These are phyloP conservation scores for Yamadazyma dendronema DNA, from an alignment of 1,139 yeast species.

Conservation along the genomic window DNA sequence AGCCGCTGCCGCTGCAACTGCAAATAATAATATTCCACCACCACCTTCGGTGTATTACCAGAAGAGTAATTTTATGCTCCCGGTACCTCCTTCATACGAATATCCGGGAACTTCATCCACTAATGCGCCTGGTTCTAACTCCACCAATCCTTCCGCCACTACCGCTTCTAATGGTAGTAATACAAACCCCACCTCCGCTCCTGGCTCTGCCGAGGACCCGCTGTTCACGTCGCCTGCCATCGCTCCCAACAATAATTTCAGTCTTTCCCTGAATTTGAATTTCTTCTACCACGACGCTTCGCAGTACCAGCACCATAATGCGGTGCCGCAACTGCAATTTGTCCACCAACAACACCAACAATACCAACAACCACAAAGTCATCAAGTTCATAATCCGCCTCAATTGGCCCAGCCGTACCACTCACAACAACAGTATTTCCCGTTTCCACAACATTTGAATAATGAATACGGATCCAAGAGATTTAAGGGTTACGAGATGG, in stretches of 20 bases:
- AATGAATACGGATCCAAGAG: slow-evolving; percentile 7
- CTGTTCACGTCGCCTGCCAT: slow-evolving; percentile 13
- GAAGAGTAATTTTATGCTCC: slow-evolving; percentile 15
- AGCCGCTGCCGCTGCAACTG: slow-evolving; percentile 1
- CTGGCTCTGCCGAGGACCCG: not conserved
- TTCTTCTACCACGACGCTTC: slow-evolving; percentile 15
- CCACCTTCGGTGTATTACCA: slow-evolving; percentile 14
- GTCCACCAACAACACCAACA: not conserved
- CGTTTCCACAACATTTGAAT: slow-evolving; percentile 14
- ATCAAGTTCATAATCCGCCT: slow-evolving; percentile 2
- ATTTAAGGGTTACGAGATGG: slow-evolving; percentile 8
- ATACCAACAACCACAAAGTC: not conserved
- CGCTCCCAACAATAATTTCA: slow-evolving; percentile 10
- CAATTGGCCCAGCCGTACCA: slow-evolving; percentile 1
- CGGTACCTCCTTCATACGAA: slow-evolving; percentile 17
- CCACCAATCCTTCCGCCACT: not conserved
- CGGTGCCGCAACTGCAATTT: not conserved
- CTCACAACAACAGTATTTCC: slow-evolving; percentile 11
- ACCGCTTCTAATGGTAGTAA: slow-evolving; percentile 2
- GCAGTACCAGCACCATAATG: slow-evolving; percentile 1
- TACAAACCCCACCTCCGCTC: not conserved
- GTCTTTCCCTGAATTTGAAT: slow-evolving; percentile 13
- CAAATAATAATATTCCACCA: slow-evolving; percentile 2
- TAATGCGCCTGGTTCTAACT: not conserved
- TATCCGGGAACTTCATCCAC: slow-evolving; percentile 6